Base-by-base conservation (phyloP, 768 basidiomycete species). In the Pseudohyphozyma bogoriensis region DNA sequence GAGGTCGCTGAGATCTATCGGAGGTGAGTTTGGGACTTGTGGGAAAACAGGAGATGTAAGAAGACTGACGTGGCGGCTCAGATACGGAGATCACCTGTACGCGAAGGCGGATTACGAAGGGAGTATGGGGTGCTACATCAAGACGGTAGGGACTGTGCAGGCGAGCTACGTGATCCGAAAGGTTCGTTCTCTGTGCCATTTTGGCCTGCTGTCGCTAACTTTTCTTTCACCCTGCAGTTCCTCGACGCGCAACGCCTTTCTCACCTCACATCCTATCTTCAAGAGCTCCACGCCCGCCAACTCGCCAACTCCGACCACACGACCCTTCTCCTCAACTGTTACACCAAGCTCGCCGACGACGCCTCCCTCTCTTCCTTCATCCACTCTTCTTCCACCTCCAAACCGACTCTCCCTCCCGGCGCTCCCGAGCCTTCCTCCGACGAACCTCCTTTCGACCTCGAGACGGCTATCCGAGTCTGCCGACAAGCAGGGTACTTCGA, bases 161-260 rank as follows among this genome's bases (percentile, higher is more conserved):
- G 89, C 92, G 0, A 95, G 91, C 71, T 95, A 96, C 74, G 91
- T 97, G 36, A 90, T 97, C 53, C 83, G 95, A 67, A 99, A 96
- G 81, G 93, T 90, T 69, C 55, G 71, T 28, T 46, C 8, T 0
- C n/a, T n/a, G n/a, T n/a, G n/a, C n/a, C n/a, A n/a, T n/a, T 18
- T 5, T n/a, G 22, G 22, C 11, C 35, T 45, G 10, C 26, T 8
- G 26, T 15, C 2, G 33, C 32, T 22, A 15, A 45, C 50, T 42
- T 50, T 71, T 18, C 68, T 51, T 51, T 53, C 42, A 28, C 18
- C 49, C 18, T 5, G 37, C 60, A 96, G 92, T 97, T 91, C 75
- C 82, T 99, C 39, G 95, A 95, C 66, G 90, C 93, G 0, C 95
- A 97, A 71, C 79, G 92, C 3, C 95, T 96, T 57, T 86, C 91